Percentiles rank a stretch among this genome's conserved stretches.
phyloP scores from a whole-genome alignment of 306 rosid genomes.

The Vachellia collinsii region DNA sequence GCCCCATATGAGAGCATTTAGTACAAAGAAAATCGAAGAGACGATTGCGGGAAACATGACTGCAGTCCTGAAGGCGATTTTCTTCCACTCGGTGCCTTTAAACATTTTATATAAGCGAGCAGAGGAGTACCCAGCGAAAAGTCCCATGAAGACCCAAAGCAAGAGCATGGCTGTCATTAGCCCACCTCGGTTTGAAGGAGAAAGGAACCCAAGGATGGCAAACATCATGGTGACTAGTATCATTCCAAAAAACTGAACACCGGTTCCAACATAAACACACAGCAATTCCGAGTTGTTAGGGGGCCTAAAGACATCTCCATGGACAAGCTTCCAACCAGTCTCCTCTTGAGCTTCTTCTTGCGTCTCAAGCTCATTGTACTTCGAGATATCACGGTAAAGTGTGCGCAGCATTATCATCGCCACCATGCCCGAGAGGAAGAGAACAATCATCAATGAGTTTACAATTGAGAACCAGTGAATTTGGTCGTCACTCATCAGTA shows the following conservation, averaged over 20 bases:
- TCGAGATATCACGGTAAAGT: conserved; percentile 93
- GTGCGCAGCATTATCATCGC: conserved; percentile 99
- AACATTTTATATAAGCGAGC: too few relatives aligned
- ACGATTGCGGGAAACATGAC: too few relatives aligned
- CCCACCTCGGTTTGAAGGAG: too few relatives aligned
- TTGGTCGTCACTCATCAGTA: conserved; percentile 90
- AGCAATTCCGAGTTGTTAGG: conserved; percentile 80
- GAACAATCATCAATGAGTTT: conserved; percentile 96
- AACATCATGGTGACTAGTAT: too few relatives aligned
- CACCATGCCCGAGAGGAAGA: conserved; percentile 97
- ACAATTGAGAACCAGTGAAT: conserved; percentile 98
- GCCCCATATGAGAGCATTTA: too few relatives aligned
- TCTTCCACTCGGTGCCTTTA: too few relatives aligned
- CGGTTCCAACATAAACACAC: conserved; percentile 93
- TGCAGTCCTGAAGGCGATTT: too few relatives aligned
- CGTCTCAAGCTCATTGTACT: conserved; percentile 95
- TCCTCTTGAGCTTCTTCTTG: conserved; percentile 99
- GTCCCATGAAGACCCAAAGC: too few relatives aligned
- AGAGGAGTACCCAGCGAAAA: too few relatives aligned
- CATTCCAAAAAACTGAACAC: conserved; percentile 66
- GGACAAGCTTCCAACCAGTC: conserved; percentile 99
- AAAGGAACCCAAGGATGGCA: too few relatives aligned
- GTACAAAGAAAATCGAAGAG: too few relatives aligned
- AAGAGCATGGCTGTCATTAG: too few relatives aligned
- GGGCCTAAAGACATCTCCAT: conserved; percentile 98